Conservation (phyloP, 176 grass and related monocot genomes). For the Typha latifolia region DNA sequence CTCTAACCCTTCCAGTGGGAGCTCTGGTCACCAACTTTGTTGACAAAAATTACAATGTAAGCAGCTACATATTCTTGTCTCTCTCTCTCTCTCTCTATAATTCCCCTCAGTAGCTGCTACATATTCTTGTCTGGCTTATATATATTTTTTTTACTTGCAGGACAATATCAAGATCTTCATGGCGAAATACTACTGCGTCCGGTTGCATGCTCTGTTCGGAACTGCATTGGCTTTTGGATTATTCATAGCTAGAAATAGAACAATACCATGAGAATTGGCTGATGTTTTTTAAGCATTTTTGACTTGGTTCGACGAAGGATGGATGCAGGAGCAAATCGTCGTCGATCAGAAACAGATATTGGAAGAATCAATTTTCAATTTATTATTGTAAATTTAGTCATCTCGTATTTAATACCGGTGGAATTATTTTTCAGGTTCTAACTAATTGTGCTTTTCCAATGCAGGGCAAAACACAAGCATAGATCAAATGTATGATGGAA, state of each 20-base stretch:
- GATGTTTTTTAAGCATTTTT: neutral
- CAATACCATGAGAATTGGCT: neutral
- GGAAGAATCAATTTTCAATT: no score
- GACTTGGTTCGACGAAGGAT: neutral
- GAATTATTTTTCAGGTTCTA: no score
- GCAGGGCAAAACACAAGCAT: no score
- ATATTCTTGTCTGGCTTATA: constrained; percentile 10
- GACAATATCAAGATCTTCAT: constrained; percentile 87
- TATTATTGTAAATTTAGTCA: no score
- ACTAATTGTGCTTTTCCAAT: no score
- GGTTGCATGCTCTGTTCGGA: constrained; percentile 77
- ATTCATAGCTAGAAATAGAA: constrained; percentile 43
- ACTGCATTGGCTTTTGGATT: constrained; percentile 64
- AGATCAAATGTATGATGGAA: no score
- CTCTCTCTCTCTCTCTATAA: neutral
- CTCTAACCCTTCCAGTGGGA: constrained; percentile 53
- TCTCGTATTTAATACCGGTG: no score
- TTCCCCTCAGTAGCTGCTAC: neutral
- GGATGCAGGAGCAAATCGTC: neutral
- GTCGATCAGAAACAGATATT: no score
- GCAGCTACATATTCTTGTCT: neutral
- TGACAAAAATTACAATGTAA: constrained; percentile 58
- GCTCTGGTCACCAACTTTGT: constrained; percentile 60
- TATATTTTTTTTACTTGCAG: constrained; percentile 37
- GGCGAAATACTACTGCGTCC: constrained; percentile 87